Evolutionary conservation across 768 basidiomycete species (phyloP).

Genomic region (Mycena pura): DNA sequence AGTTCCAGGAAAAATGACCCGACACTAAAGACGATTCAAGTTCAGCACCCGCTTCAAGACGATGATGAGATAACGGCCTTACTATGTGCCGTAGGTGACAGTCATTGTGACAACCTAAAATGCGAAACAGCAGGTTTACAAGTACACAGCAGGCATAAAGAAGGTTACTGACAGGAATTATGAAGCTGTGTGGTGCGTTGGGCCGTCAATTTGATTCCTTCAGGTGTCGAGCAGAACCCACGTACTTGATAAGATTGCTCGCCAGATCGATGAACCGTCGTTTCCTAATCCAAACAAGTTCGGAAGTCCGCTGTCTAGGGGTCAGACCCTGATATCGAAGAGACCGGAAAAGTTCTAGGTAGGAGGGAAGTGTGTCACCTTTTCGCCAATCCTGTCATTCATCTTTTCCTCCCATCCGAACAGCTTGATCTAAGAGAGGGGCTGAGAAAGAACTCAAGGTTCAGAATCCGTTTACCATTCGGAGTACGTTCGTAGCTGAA

Average conservation of each 20-base stretch:
- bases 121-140: too few species aligned
- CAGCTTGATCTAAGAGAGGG: conserved; percentile 35
- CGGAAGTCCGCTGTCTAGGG: conserved; percentile 43
- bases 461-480: conserved; percentile 73
- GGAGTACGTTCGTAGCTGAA: conserved; percentile 63
- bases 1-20: neutral
- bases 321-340: conserved; percentile 28
- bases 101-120: conserved; percentile 53
- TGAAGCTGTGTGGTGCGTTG: conserved; percentile 38
- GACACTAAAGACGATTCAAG: neutral
- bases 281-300: conserved; percentile 49
- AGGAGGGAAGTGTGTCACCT: conserved; percentile 28
- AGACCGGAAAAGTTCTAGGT: neutral
- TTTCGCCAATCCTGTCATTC: conserved; percentile 55
- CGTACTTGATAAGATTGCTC: conserved; percentile 40
- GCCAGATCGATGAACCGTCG: conserved; percentile 45
- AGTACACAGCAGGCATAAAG: too few species aligned
- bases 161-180: conserved; percentile 23
- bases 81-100: conserved; percentile 50
- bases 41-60: too few species aligned
- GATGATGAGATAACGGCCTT: too few species aligned
- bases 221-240: conserved; percentile 5
- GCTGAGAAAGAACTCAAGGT: neutral
- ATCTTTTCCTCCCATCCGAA: conserved; percentile 73
- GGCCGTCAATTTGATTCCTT: conserved; percentile 33